Evolutionary conservation across 805 yeast species (phyloP).

Genomic region (Metschnikowia santaceciliae): DNA sequence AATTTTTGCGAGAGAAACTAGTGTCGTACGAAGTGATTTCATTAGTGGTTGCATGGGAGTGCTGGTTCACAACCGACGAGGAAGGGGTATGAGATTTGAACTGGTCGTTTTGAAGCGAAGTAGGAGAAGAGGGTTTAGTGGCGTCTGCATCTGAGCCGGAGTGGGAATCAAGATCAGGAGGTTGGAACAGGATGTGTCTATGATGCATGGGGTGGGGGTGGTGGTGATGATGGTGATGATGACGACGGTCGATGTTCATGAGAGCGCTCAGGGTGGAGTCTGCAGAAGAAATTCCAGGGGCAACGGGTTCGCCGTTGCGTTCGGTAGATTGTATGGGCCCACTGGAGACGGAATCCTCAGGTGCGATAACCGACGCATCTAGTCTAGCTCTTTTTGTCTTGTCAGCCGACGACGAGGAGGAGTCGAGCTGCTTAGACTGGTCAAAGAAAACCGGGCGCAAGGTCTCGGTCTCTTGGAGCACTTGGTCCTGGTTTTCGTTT

Average conservation of each 20-base stretch:
- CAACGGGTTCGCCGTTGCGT: constrained; percentile 8
- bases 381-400: constrained; percentile 16
- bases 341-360: constrained; percentile 8
- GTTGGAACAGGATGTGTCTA: constrained; percentile 20
- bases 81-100: constrained; percentile 10
- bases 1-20: constrained; percentile 9
- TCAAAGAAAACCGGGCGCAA: constrained; percentile 34
- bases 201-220: constrained; percentile 10
- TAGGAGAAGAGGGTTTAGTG: not conserved
- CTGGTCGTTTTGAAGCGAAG: not conserved
- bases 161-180: constrained; percentile 18
- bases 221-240: constrained; percentile 2
- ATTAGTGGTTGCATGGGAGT: constrained; percentile 3
- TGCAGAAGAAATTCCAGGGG: not conserved
- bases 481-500: constrained; percentile 30
- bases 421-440: constrained; percentile 17
- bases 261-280: constrained; percentile 1
- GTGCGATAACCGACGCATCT: constrained; percentile 16
- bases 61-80: constrained; percentile 5
- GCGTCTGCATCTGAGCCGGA: not conserved
- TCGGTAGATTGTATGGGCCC: not conserved
- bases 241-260: constrained; percentile 8
- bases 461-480: constrained; percentile 27
- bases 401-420: constrained; percentile 14
- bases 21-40: constrained; percentile 6